These are phyloP conservation scores for Aspergillus fructus DNA, from an alignment of 2,329 filamentous ascomycete genomes.

Conservation along the genomic window DNA sequence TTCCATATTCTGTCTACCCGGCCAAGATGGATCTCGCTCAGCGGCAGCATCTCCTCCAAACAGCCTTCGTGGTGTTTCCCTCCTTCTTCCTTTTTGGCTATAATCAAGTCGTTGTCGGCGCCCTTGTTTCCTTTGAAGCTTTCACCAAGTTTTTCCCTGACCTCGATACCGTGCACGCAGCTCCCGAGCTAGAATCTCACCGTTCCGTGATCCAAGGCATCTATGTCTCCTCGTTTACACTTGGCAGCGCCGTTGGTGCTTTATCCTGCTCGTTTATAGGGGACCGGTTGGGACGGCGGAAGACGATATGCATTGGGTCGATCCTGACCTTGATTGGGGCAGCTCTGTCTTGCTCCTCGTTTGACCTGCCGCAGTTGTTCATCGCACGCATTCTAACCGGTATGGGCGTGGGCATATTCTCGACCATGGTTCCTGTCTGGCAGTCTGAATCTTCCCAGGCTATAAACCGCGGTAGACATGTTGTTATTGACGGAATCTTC, in stretches of 20 bases:
- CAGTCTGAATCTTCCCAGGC: background rate
- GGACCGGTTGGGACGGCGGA: background rate
- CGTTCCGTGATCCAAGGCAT: background rate
- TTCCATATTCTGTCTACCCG: too few relatives aligned
- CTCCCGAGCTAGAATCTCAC: background rate
- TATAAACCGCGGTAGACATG: background rate
- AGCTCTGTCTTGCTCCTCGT: background rate
- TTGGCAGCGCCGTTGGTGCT: background rate
- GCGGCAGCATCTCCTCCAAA: background rate
- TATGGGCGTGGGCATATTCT: background rate
- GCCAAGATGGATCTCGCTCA: too few relatives aligned
- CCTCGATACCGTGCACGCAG: background rate
- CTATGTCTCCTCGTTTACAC: background rate
- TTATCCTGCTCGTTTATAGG: background rate
- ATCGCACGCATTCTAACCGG: background rate
- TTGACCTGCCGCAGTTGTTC: background rate
- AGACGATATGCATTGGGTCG: background rate
- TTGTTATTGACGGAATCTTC: background rate
- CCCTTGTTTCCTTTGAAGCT: background rate
- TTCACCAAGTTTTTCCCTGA: background rate
- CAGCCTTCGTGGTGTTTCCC: background rate
- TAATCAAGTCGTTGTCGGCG: background rate
- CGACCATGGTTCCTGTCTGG: background rate
- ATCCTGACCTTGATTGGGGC: background rate
- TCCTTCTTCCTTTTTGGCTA: background rate